Conservation (phyloP, 2,329 filamentous ascomycete genomes). For the Cercospora beticola region DNA sequence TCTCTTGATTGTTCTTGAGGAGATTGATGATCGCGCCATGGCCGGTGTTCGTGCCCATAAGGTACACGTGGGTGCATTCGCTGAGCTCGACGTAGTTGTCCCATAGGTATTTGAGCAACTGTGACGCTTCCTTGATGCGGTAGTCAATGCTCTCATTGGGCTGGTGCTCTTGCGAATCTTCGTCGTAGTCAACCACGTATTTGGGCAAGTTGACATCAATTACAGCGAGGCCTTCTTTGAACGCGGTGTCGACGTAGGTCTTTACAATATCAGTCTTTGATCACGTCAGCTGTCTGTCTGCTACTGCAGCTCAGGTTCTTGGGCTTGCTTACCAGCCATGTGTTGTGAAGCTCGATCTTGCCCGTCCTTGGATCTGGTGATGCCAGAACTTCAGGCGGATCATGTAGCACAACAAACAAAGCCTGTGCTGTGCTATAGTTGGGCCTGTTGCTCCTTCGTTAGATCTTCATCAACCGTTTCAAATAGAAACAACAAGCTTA, state of each 20-base stretch:
- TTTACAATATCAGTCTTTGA: conserved; percentile 74
- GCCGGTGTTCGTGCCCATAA: conserved; percentile 87
- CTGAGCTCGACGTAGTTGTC: conserved; percentile 89
- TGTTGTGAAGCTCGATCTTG: conserved; percentile 76
- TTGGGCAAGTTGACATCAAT: conserved; percentile 91
- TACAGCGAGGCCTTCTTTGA: conserved; percentile 72
- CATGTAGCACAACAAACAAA: conserved; percentile 80
- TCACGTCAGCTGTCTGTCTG: conserved; percentile 44
- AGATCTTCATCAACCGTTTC: conserved; percentile 1
- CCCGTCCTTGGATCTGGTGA: conserved; percentile 57
- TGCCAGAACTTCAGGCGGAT: conserved; percentile 55
- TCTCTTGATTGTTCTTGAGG: conserved; percentile 51
- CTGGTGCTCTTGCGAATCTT: conserved; percentile 40
- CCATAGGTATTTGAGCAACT: conserved; percentile 85
- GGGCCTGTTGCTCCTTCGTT: conserved; percentile 47
- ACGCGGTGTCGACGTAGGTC: conserved; percentile 81
- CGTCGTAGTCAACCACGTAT: conserved; percentile 61
- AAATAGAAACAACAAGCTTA: conserved; percentile 20
- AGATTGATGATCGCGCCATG: conserved; percentile 81
- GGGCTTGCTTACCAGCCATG: conserved; percentile 70
- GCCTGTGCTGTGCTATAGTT: conserved; percentile 62
- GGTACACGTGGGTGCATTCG: conserved; percentile 70
- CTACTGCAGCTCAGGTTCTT: conserved; percentile 32
- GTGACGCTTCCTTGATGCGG: conserved; percentile 54
- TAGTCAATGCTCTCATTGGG: conserved; percentile 50